Percentiles rank a stretch among this genome's conserved stretches.
These are phyloP conservation scores for Torulaspora franciscae DNA, from an alignment of 805 yeast species.

Conservation along the genomic window DNA sequence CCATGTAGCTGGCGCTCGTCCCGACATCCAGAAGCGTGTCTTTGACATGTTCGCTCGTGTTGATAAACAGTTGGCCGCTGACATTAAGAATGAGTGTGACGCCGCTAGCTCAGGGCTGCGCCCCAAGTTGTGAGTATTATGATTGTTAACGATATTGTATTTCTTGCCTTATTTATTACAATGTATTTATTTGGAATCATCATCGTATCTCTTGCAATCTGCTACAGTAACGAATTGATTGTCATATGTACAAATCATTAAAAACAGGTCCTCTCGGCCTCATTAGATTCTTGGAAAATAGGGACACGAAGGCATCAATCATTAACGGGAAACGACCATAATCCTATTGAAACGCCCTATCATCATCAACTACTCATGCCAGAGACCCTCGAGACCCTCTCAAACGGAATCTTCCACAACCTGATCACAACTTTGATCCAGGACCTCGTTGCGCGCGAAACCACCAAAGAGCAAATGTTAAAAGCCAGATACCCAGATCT, in stretches of 20 bases:
- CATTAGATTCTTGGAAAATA: no score
- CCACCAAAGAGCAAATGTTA: constrained; percentile 22
- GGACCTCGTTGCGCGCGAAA: constrained; percentile 31
- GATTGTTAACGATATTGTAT: neutral
- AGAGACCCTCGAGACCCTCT: constrained; percentile 24
- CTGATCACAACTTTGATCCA: constrained; percentile 30
- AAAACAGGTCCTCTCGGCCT: no score
- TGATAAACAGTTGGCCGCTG: constrained; percentile 58
- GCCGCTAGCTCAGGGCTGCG: constrained; percentile 15
- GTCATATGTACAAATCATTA: no score
- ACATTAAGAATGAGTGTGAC: constrained; percentile 57
- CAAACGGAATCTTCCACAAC: constrained; percentile 25
- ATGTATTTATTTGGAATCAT: neutral
- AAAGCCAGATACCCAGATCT: constrained; percentile 24
- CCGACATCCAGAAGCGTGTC: constrained; percentile 73
- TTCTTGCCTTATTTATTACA: constrained; percentile 11
- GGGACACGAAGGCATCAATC: no score
- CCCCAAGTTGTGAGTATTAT: constrained; percentile 15
- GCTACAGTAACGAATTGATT: no score
- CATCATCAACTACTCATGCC: constrained; percentile 3
- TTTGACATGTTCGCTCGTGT: constrained; percentile 73
- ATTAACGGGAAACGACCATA: neutral
- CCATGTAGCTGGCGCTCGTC: constrained; percentile 65
- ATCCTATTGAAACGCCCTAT: neutral
- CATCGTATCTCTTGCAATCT: neutral